These are phyloP conservation scores for Brassica napus DNA, from an alignment of 345 rosid genomes.

Conservation along the genomic window DNA sequence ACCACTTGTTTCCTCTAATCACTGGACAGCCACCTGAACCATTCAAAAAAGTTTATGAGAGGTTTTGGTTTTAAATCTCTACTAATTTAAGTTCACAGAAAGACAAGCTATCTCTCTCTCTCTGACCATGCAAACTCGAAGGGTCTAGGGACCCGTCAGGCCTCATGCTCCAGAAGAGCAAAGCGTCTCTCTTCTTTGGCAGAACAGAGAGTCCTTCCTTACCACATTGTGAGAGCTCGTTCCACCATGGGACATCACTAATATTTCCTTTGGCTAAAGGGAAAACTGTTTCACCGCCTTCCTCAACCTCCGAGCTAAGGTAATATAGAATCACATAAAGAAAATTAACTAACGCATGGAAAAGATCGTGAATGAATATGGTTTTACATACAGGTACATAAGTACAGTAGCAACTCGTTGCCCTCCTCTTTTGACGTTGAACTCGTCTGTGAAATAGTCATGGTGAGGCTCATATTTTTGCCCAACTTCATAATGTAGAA, in stretches of 20 bases:
- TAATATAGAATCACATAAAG: slow-evolving; percentile 22
- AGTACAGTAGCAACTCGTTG: slow-evolving; percentile 88
- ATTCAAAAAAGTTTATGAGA: neutral
- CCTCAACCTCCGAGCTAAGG: slow-evolving; percentile 78
- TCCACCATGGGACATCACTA: slow-evolving; percentile 86
- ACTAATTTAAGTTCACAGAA: neutral
- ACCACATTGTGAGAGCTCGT: slow-evolving; percentile 80
- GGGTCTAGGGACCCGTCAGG: slow-evolving; percentile 75
- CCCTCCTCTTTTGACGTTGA: slow-evolving; percentile 75
- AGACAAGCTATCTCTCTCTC: neutral
- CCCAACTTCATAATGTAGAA: slow-evolving; percentile 91
- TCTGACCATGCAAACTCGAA: slow-evolving; percentile 85
- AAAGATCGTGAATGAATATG: neutral
- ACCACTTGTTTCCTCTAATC: slow-evolving; percentile 91
- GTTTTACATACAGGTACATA: slow-evolving; percentile 82
- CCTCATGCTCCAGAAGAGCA: slow-evolving; percentile 89
- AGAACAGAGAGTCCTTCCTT: slow-evolving; percentile 72
- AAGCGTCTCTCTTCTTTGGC: slow-evolving; percentile 88
- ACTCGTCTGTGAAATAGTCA: slow-evolving; percentile 83
- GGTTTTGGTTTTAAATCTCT: neutral
- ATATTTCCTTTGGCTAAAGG: slow-evolving; percentile 81
- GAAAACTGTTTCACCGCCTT: slow-evolving; percentile 95
- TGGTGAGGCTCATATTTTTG: slow-evolving; percentile 87
- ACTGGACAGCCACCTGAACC: slow-evolving; percentile 85
- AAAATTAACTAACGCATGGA: neutral